phyloP scores from a whole-genome alignment of 1,139 yeast genomes.

The Suhomyces coccinellae region DNA sequence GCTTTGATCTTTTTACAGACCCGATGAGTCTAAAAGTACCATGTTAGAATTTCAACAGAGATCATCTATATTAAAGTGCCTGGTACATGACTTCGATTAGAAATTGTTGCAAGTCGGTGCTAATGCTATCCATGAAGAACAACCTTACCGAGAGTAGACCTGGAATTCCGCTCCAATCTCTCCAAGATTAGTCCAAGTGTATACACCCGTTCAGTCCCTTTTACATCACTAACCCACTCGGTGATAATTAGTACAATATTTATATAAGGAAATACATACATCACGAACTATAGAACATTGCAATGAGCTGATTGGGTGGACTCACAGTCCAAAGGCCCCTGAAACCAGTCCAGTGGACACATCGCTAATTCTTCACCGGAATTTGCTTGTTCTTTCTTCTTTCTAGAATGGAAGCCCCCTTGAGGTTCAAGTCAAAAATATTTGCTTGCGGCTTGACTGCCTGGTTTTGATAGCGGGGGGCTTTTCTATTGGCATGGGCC shows the following conservation, averaged over 20 bases:
- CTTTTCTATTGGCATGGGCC: conserved; percentile 19
- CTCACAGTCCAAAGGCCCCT: conserved; percentile 1
- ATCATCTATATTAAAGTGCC: no score
- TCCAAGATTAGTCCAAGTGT: no score
- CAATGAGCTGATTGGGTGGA: conserved; percentile 2
- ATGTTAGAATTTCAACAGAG: no score
- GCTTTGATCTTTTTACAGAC: no score
- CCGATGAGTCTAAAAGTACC: no score
- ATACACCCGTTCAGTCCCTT: no score
- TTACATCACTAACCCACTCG: neutral
- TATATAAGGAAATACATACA: neutral
- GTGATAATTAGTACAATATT: neutral
- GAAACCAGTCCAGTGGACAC: conserved; percentile 5
- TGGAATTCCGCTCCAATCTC: no score
- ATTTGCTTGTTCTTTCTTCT: conserved; percentile 56
- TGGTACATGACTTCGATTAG: no score
- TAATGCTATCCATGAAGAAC: no score
- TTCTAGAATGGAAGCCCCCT: conserved; percentile 79
- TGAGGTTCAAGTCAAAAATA: conserved; percentile 68
- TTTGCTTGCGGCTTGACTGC: conserved; percentile 19
- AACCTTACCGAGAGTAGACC: no score
- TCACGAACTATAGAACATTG: conserved; percentile 3
- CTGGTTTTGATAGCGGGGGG: conserved; percentile 21
- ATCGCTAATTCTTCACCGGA: conserved; percentile 12
- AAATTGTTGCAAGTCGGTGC: no score